Evolutionary conservation across 2,329 filamentous ascomycete species (phyloP).

Genomic region (Botryotinia convoluta): DNA sequence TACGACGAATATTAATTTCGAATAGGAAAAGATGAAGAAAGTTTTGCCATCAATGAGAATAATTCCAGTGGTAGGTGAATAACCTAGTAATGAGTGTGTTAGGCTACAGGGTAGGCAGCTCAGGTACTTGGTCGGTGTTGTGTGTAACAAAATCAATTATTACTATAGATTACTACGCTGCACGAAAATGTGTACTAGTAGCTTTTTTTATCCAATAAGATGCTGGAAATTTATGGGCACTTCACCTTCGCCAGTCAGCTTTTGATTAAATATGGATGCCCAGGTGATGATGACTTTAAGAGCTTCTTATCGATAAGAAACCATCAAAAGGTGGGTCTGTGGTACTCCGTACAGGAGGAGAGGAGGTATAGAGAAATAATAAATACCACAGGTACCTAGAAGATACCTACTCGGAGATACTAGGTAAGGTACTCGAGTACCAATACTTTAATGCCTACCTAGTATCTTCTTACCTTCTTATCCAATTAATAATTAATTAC

Average conservation of each 20-base stretch:
- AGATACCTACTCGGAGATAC: not conserved
- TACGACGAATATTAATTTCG: not conserved
- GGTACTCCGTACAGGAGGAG: not conserved
- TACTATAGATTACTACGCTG: not conserved
- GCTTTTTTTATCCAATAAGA: not conserved
- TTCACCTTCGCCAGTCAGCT: not conserved
- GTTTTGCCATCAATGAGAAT: not conserved
- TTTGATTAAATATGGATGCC: not conserved
- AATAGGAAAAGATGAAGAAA: not conserved
- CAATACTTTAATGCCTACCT: not conserved
- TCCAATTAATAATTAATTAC: not conserved
- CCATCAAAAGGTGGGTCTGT: not conserved
- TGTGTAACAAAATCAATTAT: not conserved
- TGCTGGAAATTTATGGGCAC: not conserved
- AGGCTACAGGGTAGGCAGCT: not conserved
- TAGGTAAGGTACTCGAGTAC: not conserved
- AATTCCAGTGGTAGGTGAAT: not conserved
- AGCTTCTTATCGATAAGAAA: conserved; percentile 7
- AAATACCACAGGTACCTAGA: not conserved
- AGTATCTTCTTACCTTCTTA: not conserved
- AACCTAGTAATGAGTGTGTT: not conserved
- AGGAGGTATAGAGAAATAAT: not conserved
- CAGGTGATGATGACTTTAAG: not conserved
- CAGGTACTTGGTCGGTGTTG: not conserved
- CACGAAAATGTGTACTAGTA: not conserved